A percentile compares a stretch with the other conserved stretches of the same genome.
phyloP scores from a whole-genome alignment of 176 grass and related monocot genomes.

The Aegilops tauschii region DNA sequence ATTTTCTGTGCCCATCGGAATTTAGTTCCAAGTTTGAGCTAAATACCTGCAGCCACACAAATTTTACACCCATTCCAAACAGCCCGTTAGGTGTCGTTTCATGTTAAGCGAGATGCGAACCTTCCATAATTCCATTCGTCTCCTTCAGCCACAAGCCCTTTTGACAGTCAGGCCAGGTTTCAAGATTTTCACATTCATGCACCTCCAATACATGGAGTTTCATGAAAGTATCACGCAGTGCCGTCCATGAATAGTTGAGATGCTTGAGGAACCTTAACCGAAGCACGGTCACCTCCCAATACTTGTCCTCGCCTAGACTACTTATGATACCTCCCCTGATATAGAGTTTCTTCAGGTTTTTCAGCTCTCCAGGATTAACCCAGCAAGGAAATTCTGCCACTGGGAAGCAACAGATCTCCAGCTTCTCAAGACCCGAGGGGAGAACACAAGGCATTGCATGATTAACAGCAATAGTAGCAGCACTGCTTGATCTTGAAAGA shows the following conservation, averaged over 20 bases:
- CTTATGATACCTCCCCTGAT: constrained; percentile 1
- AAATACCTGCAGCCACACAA: too few species aligned
- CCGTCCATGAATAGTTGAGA: background rate
- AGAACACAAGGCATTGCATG: background rate
- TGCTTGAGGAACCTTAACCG: constrained; percentile 22
- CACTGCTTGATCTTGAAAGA: background rate
- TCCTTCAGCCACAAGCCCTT: background rate
- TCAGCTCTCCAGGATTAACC: background rate
- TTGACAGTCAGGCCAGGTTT: background rate
- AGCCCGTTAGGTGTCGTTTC: background rate
- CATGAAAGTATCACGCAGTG: background rate
- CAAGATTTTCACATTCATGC: background rate
- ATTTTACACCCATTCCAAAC: too few species aligned
- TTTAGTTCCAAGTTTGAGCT: too few species aligned
- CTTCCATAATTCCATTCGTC: background rate
- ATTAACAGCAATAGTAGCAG: background rate
- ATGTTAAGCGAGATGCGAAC: background rate
- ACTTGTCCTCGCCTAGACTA: background rate
- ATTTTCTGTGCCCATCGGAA: too few species aligned
- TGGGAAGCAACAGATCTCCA: constrained; percentile 9
- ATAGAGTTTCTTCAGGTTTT: constrained; percentile 21
- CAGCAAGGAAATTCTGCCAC: background rate
- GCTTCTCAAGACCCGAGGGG: constrained; percentile 18
- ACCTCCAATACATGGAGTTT: background rate
- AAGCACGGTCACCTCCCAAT: background rate